Conservation (phyloP, 2,329 filamentous ascomycete species). For the Paraconiothyrium sp. region DNA sequence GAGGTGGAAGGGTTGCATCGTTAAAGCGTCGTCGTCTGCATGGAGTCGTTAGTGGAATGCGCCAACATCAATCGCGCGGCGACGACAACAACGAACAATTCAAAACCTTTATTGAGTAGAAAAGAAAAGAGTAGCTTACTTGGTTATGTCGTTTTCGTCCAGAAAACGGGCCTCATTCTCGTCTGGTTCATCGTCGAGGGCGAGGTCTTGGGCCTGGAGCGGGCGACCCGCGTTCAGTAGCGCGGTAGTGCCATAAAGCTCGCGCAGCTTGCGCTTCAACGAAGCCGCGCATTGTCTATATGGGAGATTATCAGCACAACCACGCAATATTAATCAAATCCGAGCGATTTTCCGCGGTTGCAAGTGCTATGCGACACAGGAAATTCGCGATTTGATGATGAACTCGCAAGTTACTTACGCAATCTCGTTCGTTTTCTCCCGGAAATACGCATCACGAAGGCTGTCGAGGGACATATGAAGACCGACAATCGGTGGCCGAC, state of each 20-base stretch:
- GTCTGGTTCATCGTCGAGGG: slow-evolving; percentile 62
- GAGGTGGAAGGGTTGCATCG: slow-evolving; percentile 61
- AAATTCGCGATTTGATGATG: slow-evolving; percentile 43
- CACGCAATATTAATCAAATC: slow-evolving; percentile 46
- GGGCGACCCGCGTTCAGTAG: slow-evolving; percentile 63
- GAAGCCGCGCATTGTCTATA: slow-evolving; percentile 69
- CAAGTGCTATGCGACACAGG: slow-evolving; percentile 39
- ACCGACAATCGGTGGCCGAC: slow-evolving; percentile 52
- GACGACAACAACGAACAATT: slow-evolving; percentile 21
- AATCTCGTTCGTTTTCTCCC: slow-evolving; percentile 55
- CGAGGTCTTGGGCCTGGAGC: slow-evolving; percentile 64
- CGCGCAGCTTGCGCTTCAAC: slow-evolving; percentile 89
- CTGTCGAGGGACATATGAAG: slow-evolving; percentile 60
- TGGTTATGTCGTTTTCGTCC: slow-evolving; percentile 65
- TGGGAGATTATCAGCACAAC: slow-evolving; percentile 50
- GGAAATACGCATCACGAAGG: slow-evolving; percentile 52
- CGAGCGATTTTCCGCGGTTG: slow-evolving; percentile 54
- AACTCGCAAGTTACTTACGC: slow-evolving; percentile 51
- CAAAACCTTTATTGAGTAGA: slow-evolving; percentile 5
- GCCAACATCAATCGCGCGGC: slow-evolving; percentile 33
- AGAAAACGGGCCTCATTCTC: slow-evolving; percentile 65
- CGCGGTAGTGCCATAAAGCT: slow-evolving; percentile 83
- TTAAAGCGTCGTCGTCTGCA: slow-evolving; percentile 66
- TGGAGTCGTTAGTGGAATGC: slow-evolving; percentile 41
- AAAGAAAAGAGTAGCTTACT: slow-evolving; percentile 53